Percentiles rank a stretch among this genome's conserved stretches.
Conservation (phyloP, 2,329 filamentous ascomycete species). For the Fusarium brachygibbosum region DNA sequence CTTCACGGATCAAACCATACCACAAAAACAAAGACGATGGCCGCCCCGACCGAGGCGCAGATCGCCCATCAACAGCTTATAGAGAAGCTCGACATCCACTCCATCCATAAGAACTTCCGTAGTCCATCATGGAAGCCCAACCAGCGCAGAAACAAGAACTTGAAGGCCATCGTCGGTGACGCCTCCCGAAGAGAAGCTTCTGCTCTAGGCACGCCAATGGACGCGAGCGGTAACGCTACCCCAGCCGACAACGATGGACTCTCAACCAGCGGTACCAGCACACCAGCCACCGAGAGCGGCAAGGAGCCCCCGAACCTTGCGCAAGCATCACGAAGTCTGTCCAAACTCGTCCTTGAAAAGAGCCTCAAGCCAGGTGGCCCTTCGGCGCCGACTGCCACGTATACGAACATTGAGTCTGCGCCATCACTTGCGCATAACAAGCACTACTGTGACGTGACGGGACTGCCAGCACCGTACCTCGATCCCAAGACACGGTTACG, state of each 20-base stretch:
- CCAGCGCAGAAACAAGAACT: constrained; percentile 97
- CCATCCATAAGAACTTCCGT: constrained; percentile 88
- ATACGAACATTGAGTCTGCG: constrained; percentile 96
- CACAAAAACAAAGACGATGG: constrained; percentile 59
- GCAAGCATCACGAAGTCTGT: constrained; percentile 89
- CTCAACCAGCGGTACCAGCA: constrained; percentile 70
- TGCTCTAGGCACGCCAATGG: constrained; percentile 81
- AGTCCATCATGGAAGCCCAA: constrained; percentile 92
- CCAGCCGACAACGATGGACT: constrained; percentile 68
- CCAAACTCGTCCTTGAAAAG: constrained; percentile 90
- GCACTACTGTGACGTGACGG: constrained; percentile 96
- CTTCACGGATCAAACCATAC: not conserved
- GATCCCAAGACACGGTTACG: constrained; percentile 95
- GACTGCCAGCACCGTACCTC: constrained; percentile 88
- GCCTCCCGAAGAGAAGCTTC: constrained; percentile 91
- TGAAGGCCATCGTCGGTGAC: constrained; percentile 95
- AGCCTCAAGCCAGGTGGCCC: constrained; percentile 65
- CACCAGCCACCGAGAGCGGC: constrained; percentile 62
- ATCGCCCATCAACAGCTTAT: constrained; percentile 89
- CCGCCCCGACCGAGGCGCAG: constrained; percentile 77
- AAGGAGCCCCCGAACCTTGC: constrained; percentile 77
- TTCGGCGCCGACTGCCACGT: constrained; percentile 80
- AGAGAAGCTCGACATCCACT: constrained; percentile 91
- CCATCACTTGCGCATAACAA: constrained; percentile 87
- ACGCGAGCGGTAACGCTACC: constrained; percentile 81